phyloP scores from a whole-genome alignment of 176 grass and related monocot species.

The Chloris gayana region DNA sequence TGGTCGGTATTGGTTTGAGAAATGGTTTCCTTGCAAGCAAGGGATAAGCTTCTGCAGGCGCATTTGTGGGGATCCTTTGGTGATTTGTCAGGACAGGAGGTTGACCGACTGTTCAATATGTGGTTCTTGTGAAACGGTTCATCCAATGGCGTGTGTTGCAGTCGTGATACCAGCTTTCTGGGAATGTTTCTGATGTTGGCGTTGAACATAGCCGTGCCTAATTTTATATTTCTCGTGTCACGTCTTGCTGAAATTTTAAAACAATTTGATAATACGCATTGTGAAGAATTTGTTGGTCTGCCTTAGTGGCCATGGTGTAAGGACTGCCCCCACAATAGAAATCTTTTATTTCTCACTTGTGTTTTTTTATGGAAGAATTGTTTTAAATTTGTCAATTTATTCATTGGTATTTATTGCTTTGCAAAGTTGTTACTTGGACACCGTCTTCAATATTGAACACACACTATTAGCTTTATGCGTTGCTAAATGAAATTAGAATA shows the following conservation, averaged over 20 bases:
- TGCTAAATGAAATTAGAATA: background rate
- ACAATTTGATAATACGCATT: background rate
- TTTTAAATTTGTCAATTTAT: constrained; percentile 19
- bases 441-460: background rate
- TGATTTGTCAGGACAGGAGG: background rate
- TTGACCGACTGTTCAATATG: constrained; percentile 2
- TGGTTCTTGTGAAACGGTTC: constrained; percentile 24
- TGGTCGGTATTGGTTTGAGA: constrained; percentile 4
- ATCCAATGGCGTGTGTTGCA: background rate
- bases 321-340: background rate
- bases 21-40: background rate
- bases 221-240: constrained; percentile 14
- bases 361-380: background rate
- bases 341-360: background rate
- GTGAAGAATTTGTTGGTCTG: constrained; percentile 2
- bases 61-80: constrained; percentile 39
- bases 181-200: constrained; percentile 14
- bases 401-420: constrained; percentile 11
- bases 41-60: background rate
- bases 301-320: constrained; percentile 43
- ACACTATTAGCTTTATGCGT: background rate
- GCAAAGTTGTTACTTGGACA: background rate
- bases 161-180: background rate
- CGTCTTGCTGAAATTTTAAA: background rate
- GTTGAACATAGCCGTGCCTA: background rate